These are phyloP conservation scores for Kwoniella dejecticola DNA, from an alignment of 768 basidiomycete genomes.

Conservation along the genomic window DNA sequence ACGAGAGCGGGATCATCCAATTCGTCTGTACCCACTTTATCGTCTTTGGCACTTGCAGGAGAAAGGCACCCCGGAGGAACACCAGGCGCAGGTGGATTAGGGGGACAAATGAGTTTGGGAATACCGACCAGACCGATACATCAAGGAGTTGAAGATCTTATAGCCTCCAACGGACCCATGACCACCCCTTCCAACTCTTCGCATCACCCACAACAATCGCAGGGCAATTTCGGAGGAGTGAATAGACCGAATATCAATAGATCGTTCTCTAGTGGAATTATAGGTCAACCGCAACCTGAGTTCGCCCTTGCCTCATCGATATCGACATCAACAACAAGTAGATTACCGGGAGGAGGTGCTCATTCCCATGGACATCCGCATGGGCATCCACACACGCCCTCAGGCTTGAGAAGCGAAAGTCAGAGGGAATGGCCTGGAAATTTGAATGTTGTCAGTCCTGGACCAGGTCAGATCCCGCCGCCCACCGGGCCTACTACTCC, in stretches of 20 bases:
- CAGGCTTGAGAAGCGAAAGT: slow-evolving; percentile 4
- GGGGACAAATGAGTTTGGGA: slow-evolving; percentile 10
- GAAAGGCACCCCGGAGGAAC: no score
- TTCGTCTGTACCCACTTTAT: background rate
- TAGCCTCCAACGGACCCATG: slow-evolving; percentile 22
- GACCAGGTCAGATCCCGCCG: background rate
- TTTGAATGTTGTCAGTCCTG: background rate
- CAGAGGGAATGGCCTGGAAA: slow-evolving; percentile 24
- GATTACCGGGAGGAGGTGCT: background rate
- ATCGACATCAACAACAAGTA: background rate
- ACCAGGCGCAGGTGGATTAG: no score
- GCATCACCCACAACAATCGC: background rate
- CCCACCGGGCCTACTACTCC: slow-evolving; percentile 18
- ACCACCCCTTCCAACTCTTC: slow-evolving; percentile 18
- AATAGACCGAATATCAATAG: slow-evolving; percentile 32
- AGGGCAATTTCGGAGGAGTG: background rate
- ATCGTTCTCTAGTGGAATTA: slow-evolving; percentile 31
- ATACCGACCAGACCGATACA: slow-evolving; percentile 15
- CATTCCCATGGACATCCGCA: no score
- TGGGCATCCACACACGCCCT: slow-evolving; percentile 17
- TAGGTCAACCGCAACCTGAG: slow-evolving; percentile 19
- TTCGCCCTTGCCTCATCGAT: background rate
- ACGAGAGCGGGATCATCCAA: slow-evolving; percentile 7
- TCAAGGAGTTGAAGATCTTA: slow-evolving; percentile 14
- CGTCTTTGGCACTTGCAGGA: background rate